Base-by-base conservation (phyloP, 2,329 filamentous ascomycete genomes). In the Fusarium solani-melongenae region DNA sequence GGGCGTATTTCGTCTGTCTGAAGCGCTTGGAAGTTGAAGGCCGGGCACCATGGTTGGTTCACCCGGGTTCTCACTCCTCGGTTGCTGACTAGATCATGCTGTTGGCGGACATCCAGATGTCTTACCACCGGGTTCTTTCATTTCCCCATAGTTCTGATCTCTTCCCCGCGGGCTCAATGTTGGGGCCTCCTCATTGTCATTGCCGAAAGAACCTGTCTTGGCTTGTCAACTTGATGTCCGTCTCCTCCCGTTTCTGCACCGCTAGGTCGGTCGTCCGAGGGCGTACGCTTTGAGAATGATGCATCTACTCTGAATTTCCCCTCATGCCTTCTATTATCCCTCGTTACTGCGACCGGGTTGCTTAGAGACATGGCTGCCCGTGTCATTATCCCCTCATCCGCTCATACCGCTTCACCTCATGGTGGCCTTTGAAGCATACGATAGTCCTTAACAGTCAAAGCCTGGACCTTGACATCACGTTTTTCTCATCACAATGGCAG, bases 371-470 rank as follows among this genome's bases (percentile, higher is more conserved):
- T 41, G 36, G 58, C 55, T 59, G 66, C 46, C 41, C 29, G 57
- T 51, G 41, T 34, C 34, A 41, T 20, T 59, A 20, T 38, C 27
- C 41, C 58, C 63, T 39, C 55, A 29, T 29, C 33, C 11, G 9
- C 15, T 36, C 7, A 36, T 58, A 38, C 59, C 36, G 56, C 51
- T 53, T 53, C 22, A 62, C 39, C 62, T 72, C 53, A 29, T 63
- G 24, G 53, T 59, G 62, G 66, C 63, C 64, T 39, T 38, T 11
- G 38, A 8, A 15, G 44, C 61, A 57, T 64, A 51, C 46, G 17
- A 66, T 22, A 51, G 53, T 44, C 66, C 69, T 61, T 39, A 58
- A 38, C 57, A 39, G 51, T 58, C 36, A 61, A 56, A 63, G 44
- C 39, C 51, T 24, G 57, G 53, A 60, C 39, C 63, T 65, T 31